Evolutionary conservation across 2,329 filamentous ascomycete genomes (phyloP), one percentile per base, ranked within the genome.

Genomic region (Dothistroma pini): DNA sequence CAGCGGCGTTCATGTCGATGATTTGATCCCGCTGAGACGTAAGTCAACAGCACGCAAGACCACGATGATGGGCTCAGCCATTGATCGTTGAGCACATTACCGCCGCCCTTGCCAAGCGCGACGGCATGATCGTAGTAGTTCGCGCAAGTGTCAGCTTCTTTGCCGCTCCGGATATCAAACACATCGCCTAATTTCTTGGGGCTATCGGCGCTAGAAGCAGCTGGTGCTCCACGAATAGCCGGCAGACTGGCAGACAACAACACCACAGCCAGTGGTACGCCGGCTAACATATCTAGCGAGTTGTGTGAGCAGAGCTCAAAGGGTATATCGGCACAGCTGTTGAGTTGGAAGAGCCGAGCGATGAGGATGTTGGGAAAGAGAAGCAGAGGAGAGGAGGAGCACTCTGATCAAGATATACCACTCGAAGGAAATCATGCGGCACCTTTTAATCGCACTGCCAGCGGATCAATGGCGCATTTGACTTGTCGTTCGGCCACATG

Each of bases 11-110:
- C 47, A 49, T 49, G 19, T 49, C 47, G 47, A 49, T 12, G 47
- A 49, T 21, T n/a, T 49, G 47, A 5, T 49, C 22, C 35, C 11
- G 35, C 35, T 4, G 16, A 38, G 16, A 16, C 35, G 11, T 38
- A 5, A 38, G 35, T 9, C 7, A 16, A 16, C 9, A 8, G 35
- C 11, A 4, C 4, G 35, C 35, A 38, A 16, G 11, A 12, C 9
- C 35, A 12, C 16, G 35, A 10, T 16, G 9, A 16, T 38, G 11
- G 16, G 1, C 35, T 38, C 35, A 38, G 6, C 47, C 47, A 49
- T 21, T 49, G 47, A 49, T 49, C 47, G 19, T 49, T 49, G 47
- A 49, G 47, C 47, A 49, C 47, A 21, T 49, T 49, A n/a, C 47
- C 47, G 16, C 47, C 47, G 47, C 19, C 47, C 47, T 21, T 25